Percentiles rank a stretch among this genome's conserved stretches.
These are phyloP conservation scores for Albophoma yamanashiensis DNA, from an alignment of 2,329 filamentous ascomycete species.

Conservation along the genomic window DNA sequence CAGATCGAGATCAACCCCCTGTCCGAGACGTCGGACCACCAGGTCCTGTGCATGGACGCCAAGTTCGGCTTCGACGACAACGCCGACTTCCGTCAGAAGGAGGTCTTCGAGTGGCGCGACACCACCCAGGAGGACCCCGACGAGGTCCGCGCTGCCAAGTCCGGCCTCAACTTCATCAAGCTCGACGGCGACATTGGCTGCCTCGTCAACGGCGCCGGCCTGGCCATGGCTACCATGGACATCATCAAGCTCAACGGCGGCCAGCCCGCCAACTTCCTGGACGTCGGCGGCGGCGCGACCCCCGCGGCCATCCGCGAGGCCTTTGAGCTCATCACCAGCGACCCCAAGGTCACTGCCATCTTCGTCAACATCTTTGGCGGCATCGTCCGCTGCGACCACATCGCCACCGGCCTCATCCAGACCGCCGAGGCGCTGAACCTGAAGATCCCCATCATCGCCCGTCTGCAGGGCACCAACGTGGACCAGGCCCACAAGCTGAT, in stretches of 20 bases:
- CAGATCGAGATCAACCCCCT: constrained; percentile 99
- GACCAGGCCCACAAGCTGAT: constrained; percentile 86
- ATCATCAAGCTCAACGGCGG: constrained; percentile 99
- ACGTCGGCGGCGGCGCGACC: constrained; percentile 95
- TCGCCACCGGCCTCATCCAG: constrained; percentile 90
- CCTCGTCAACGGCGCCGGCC: constrained; percentile 95
- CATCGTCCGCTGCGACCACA: constrained; percentile 96
- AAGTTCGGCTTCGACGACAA: constrained; percentile 99
- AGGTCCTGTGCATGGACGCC: constrained; percentile 98
- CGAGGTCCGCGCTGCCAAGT: constrained; percentile 93
- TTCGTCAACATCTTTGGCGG: constrained; percentile 99
- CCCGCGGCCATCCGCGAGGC: constrained; percentile 94
- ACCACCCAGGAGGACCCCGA: constrained; percentile 92
- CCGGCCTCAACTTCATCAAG: constrained; percentile 99
- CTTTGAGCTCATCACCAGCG: constrained; percentile 97
- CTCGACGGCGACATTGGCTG: constrained; percentile 98
- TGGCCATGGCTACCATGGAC: constrained; percentile 99
- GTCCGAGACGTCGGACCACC: constrained; percentile 94
- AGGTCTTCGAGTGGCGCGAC: constrained; percentile 89
- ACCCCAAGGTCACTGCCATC: constrained; percentile 95
- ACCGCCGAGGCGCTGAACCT: constrained; percentile 93
- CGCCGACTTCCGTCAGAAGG: constrained; percentile 95
- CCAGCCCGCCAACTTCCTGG: constrained; percentile 93
- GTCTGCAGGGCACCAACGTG: constrained; percentile 97
- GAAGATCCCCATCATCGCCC: constrained; percentile 90